phyloP scores from a whole-genome alignment of 176 grass and related monocot genomes.

The Bonia amplexicaulis region DNA sequence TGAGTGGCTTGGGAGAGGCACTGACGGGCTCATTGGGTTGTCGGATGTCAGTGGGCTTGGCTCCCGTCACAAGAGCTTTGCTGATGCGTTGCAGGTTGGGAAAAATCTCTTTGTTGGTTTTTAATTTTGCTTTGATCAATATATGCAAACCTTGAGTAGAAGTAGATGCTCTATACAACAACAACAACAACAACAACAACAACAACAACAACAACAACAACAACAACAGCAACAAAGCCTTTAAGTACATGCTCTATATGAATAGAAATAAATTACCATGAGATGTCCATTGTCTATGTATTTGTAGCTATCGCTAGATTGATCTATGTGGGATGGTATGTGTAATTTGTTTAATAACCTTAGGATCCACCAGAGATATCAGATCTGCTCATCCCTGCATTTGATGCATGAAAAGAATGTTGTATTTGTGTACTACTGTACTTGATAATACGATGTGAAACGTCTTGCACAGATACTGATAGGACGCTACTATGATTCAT shows the following conservation, averaged over 20 bases:
- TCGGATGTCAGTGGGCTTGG: constrained; percentile 44
- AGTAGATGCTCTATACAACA: background rate
- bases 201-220: too few species aligned
- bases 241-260: background rate
- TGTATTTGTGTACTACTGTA: background rate
- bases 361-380: background rate
- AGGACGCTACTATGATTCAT: background rate
- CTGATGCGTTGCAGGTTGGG: constrained; percentile 83
- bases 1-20: constrained; percentile 40
- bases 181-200: too few species aligned
- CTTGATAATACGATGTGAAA: background rate
- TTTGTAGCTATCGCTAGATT: background rate
- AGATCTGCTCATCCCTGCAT: background rate
- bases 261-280: background rate
- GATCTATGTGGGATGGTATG: background rate
- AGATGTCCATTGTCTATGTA: background rate
- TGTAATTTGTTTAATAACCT: background rate
- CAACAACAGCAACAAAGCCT: too few species aligned
- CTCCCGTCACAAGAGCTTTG: constrained; percentile 68
- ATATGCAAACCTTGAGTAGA: background rate
- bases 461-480: background rate
- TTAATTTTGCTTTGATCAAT: background rate
- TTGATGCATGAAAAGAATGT: background rate
- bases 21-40: constrained; percentile 52
- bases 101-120: background rate